Evolutionary conservation across 192 early-diverging fungal species (phyloP).

Genomic region (Entomortierella chlamydospora): DNA sequence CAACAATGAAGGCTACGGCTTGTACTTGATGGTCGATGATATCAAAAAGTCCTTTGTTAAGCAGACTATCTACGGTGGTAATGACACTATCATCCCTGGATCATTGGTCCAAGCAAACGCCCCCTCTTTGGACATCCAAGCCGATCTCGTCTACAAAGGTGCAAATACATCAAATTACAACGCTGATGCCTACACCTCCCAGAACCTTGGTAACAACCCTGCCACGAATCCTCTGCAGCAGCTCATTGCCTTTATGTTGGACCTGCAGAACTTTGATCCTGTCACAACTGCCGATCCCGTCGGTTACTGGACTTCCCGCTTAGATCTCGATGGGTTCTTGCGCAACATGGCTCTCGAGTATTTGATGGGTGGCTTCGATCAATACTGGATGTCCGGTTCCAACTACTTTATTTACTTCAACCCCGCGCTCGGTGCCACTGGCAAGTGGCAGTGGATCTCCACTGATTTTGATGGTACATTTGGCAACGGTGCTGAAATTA

Average conservation of each 20-base stretch:
- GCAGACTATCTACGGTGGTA: constrained; percentile 47
- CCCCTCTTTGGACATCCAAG: constrained; percentile 28
- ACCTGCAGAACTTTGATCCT: constrained; percentile 41
- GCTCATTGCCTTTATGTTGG: constrained; percentile 51
- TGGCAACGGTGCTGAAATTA: constrained; percentile 52
- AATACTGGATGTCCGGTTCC: constrained; percentile 61
- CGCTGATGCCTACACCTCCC: constrained; percentile 34
- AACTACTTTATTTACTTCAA: constrained; percentile 63
- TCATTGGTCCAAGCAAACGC: constrained; percentile 44
- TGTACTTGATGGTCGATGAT: constrained; percentile 62
- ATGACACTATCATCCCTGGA: constrained; percentile 15
- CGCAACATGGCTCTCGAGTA: constrained; percentile 66
- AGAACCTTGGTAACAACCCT: constrained; percentile 35
- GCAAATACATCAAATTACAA: constrained; percentile 24
- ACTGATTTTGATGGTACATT: constrained; percentile 62
- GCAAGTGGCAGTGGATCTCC: constrained; percentile 56
- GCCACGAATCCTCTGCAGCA: constrained; percentile 21
- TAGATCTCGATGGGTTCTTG: constrained; percentile 60
- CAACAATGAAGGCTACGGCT: constrained; percentile 57
- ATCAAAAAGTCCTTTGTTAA: constrained; percentile 53
- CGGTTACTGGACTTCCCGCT: constrained; percentile 28
- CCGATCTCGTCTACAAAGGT: constrained; percentile 52
- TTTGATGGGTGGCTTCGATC: constrained; percentile 59
- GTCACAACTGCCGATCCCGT: constrained; percentile 22
- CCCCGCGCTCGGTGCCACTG: constrained; percentile 24